Base-by-base conservation (phyloP, 1,284 basidiomycete genomes). In the Fomitopsis palustris region DNA sequence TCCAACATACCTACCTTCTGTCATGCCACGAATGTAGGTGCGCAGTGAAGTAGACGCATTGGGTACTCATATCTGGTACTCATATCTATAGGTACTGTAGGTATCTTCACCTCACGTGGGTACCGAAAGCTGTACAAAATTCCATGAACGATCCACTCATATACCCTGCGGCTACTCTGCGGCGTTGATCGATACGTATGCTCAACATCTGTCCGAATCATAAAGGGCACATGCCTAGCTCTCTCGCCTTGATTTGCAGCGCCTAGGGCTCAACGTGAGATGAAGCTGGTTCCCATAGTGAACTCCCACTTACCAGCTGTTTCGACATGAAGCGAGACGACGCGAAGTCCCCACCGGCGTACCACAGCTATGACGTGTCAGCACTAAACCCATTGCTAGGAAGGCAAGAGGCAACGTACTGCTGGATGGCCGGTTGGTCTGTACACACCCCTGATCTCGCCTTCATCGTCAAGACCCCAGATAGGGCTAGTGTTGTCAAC, bases 381-480 rank as follows among this genome's bases (percentile, higher is more conserved):
- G 61, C 57, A 47, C 10, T 9, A 37, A 21, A 16, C 6, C 25
- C n/a, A 16, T 9, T 43, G 23, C 12, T 23, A 14, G 17, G 12
- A 6, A 0, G 1, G 21, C n/a, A 17, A 21, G 27, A 39, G 12
- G 19, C 3, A 3, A 56, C 65, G 59, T 37, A 68, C 67, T 6
- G 62, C 67, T 33, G 75, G 75, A 62, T 76, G 70, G 0, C 76
- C 76, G 0, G 73, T 70, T 1, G 72, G 73, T 9, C 64, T 58
- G 39, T 63, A 70, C 42, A 57, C 63, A 2, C 81, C 79, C 25
- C 75, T 74, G 25, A 87, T 70, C 69, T 88, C 85, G 0, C 84
- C 83, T 61, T 88, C 85, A 10, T 73, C 70, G 64, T 85, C 78
- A 21, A 85, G 66, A 0, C 83, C 82, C 83, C 83, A 87, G 9